Evolutionary conservation across 257 asterid genomes (phyloP), one percentile per base, ranked within the genome.

Genomic region (Catharanthus roseus): DNA sequence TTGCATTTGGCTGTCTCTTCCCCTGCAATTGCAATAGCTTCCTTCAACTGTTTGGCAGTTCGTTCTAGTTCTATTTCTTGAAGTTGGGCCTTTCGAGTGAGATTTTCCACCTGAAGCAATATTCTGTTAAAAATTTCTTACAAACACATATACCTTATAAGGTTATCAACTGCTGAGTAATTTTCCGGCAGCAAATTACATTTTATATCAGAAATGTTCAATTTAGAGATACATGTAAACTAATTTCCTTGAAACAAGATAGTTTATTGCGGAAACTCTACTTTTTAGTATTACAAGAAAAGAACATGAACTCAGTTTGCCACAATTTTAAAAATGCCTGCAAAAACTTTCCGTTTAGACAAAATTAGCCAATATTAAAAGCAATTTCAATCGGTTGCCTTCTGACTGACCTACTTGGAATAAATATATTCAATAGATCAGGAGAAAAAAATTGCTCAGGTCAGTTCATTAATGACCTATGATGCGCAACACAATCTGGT

Each of bases 1-100:
- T 90, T 92, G 89, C 98, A 88, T 79, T 92, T 92, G 53, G 93
- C 90, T 80, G 90, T 87, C 87, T 92, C 98, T 74, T 92, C 98
- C 79, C 95, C 97, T 15, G 95, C 98, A 81, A 88, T 81, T 67
- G 87, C 73, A 65, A 86, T 85, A 68, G 97, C 93, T 74, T 92
- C 98, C 84, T 88, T 88, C 78, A 92, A 85, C 82, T 90, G 96
- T 70, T 83, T 87, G 50, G 89, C 83, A 71, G 89, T 82, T 79
- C 84, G 87, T 86, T 90, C 96, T 65, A 92, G 88, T 83, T 90
- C 93, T 55, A 81, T 39, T 73, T 92, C 96, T 74, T 90, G 98
- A 81, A 81, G 85, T 73, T 86, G 95, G 77, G 97, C 90, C 85
- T 85, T 90, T 73, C 78, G 86, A 58, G 82, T 77, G 66, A 92